Percentiles rank a stretch among this genome's conserved stretches.
Conservation (phyloP, 805 yeast genomes). For the Yamadazyma scolyti region DNA sequence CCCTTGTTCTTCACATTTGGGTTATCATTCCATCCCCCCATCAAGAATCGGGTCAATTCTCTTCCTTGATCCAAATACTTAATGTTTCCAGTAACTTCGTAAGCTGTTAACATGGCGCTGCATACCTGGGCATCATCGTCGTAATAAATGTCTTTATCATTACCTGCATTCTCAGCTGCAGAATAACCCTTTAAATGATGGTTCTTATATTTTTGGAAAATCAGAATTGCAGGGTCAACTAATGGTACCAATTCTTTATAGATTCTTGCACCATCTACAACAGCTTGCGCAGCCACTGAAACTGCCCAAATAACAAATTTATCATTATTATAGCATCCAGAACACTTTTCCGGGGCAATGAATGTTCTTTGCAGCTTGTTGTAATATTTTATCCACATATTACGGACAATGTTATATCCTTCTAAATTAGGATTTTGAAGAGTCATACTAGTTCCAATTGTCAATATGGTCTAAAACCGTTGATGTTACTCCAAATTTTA, state of each 20-base stretch:
- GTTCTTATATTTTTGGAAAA: constrained; percentile 51
- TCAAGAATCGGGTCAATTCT: constrained; percentile 55
- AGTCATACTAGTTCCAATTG: too few relatives aligned
- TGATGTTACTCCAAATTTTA: too few relatives aligned
- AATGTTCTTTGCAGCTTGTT: constrained; percentile 33
- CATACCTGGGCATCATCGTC: constrained; percentile 79
- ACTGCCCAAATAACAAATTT: constrained; percentile 67
- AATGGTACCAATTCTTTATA: constrained; percentile 53
- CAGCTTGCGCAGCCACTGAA: constrained; percentile 61
- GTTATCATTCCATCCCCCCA: constrained; percentile 59
- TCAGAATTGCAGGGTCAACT: constrained; percentile 48
- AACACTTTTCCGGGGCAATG: constrained; percentile 35
- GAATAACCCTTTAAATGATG: constrained; percentile 53
- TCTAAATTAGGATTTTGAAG: constrained; percentile 35
- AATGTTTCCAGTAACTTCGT: constrained; percentile 60
- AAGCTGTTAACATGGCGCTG: constrained; percentile 59
- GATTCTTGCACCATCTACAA: constrained; percentile 59
- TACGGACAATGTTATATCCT: constrained; percentile 36
- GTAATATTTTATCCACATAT: constrained; percentile 42
- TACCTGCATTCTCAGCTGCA: constrained; percentile 58
- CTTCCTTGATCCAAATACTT: constrained; percentile 52
- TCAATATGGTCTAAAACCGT: too few relatives aligned
- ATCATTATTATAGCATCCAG: constrained; percentile 47
- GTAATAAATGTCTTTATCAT: constrained; percentile 62
- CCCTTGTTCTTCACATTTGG: constrained; percentile 45